Evolutionary conservation across 495 filamentous ascomycete genomes (phyloP), one percentile per base, ranked within the genome.

Genomic region (Penicillium lagena): DNA sequence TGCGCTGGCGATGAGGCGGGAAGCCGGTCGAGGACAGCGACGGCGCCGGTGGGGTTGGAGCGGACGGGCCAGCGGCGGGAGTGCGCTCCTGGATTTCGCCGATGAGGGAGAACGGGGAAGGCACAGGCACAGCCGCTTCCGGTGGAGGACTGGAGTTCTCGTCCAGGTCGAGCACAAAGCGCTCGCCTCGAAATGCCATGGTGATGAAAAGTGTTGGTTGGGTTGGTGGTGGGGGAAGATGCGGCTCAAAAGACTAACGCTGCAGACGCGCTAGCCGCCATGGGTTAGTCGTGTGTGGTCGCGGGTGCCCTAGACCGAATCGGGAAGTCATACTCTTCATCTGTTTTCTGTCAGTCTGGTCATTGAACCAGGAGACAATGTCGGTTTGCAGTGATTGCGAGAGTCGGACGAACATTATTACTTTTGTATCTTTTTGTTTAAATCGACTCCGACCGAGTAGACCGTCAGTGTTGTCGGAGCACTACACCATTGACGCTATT

Each of bases 1-100:
- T 67, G 34, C 91, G 82, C 55, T 85, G 90, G 56, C 85, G 90
- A 67, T 86, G 90, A 35, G 78, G 79, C 22, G 93, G 93, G 49
- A 96, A 97, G 1, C 91, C 93, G n/a, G 75, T 82, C 6, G 76
- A 56, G 15, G 78, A 74, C 14, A 52, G 49, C 35, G 54, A 50
- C 32, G 45, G 45, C 4, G 50, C 45, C n/a, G 78, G 77, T 12
- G 77, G 62, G 41, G 70, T 77, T 9, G 84, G 81, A 38, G 73
- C 71, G 7, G 89, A 86, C 36, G 74, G 77, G 11, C 71, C 64
- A 17, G 68, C 55, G 28, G 75, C 59, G 10, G 81, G 64, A 29
- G 55, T 65, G 32, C 87, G 81, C 67, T 97, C 93, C 50, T 79
- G 66, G 63, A 98, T 83, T 48, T 96, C 90, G 17, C 74, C 71